Conservation (phyloP, 371 early-diverging fungal genomes). For the Fennellomyces sp. region DNA sequence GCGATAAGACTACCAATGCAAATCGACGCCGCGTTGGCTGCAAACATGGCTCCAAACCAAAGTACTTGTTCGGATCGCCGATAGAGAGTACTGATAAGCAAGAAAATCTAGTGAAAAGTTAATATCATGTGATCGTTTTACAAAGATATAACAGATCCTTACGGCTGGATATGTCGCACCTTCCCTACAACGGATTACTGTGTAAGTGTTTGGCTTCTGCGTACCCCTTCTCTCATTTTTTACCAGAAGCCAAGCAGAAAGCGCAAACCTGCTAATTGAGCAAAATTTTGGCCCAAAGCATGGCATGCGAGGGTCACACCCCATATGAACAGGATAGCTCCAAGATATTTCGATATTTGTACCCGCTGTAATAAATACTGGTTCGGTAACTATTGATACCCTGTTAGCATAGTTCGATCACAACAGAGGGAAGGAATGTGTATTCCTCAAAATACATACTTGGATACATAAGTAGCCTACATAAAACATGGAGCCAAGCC, state of each 20-base stretch:
- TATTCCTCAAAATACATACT: constrained; percentile 9
- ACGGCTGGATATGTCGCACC: too few relatives aligned
- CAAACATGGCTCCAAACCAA: constrained; percentile 33
- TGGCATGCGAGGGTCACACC: constrained; percentile 27
- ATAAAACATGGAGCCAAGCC: constrained; percentile 37
- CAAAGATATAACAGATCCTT: too few relatives aligned
- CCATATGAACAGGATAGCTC: constrained; percentile 32
- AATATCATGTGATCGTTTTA: too few relatives aligned
- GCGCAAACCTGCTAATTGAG: constrained; percentile 29
- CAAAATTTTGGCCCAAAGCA: constrained; percentile 31
- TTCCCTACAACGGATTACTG: too few relatives aligned
- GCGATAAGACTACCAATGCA: constrained; percentile 27
- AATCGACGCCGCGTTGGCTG: constrained; percentile 26
- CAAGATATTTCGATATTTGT: constrained; percentile 31
- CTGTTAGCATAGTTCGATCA: background rate
- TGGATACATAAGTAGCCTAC: constrained; percentile 39
- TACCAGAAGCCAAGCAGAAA: constrained; percentile 37
- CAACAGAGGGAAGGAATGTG: background rate
- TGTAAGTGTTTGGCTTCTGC: too few relatives aligned
- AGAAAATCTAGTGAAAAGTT: too few relatives aligned
- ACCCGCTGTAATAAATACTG: constrained; percentile 37
- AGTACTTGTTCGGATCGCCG: constrained; percentile 35
- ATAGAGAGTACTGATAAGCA: constrained; percentile 38
- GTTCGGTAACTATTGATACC: constrained; percentile 31
- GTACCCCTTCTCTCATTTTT: too few relatives aligned